Base-by-base conservation (phyloP, 2,329 filamentous ascomycete genomes). In the Reticulascus tulasneorum region DNA sequence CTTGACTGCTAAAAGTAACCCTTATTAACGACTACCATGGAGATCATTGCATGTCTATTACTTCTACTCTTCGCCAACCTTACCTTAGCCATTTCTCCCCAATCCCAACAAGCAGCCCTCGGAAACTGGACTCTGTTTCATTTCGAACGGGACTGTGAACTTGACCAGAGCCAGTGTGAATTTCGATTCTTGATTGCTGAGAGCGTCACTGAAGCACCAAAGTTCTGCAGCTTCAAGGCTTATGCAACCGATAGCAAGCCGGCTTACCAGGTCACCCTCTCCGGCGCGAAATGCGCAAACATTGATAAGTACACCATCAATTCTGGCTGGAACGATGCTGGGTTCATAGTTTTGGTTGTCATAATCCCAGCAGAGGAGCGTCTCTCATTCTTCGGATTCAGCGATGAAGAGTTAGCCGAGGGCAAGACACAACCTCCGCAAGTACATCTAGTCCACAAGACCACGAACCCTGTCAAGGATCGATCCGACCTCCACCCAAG, bases 151-250 rank as follows among this genome's bases (percentile, higher is more conserved):
- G 15, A 8, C 0, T 46, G 44, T 2, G 15, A 15, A 1, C 9
- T 12, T 3, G 36, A 42, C 2, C 31, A 36, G n/a, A 32, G 21
- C 7, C 9, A 12, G 1, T 47, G 45, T 15, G 6, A 31, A 8
- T 43, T 43, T 35, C 31, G 26, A 21, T 47, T 47, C 27, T 5
- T 34, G 1, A 8, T 44, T 0, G 18, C 31, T 21, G 40, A 40
- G 9, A n/a, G 35, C 4, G 16, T 27, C 4, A 2, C 18, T 3
- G 17, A 18, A 6, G 23, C 4, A 2, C 30, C 40, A 7, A 30
- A 12, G 20, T 4, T 24, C 9, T 45, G 43, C 31, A 6, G 3
- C 1, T 45, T 44, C 29, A 23, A 9, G 3, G n/a, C 44, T 13
- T 10, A 35, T 4, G 31, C 29, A 5, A n/a, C 25, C n/a, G 31